Evolutionary conservation across 495 filamentous ascomycete species (phyloP).

Genomic region (Parmelia sp.): DNA sequence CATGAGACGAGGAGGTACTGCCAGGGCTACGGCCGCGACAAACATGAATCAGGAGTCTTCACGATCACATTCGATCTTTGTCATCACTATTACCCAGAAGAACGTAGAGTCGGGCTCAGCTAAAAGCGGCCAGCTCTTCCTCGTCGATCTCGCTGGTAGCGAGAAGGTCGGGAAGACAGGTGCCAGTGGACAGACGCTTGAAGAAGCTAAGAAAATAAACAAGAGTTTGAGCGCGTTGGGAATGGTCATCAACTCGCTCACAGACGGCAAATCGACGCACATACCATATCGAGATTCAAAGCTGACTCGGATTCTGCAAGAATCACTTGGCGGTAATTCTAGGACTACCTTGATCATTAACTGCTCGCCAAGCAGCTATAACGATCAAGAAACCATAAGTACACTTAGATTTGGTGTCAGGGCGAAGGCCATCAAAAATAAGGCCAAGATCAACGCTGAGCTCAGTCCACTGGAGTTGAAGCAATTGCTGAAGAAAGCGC

Average conservation of each 20-base stretch:
- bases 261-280: slow-evolving; percentile 96
- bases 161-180: slow-evolving; percentile 99
- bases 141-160: slow-evolving; percentile 95
- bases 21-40: slow-evolving; percentile 91
- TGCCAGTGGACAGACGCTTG: slow-evolving; percentile 92
- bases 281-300: slow-evolving; percentile 98
- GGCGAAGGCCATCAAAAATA: slow-evolving; percentile 99
- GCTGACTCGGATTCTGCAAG: slow-evolving; percentile 92
- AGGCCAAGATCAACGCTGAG: slow-evolving; percentile 98
- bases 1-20: slow-evolving; percentile 84
- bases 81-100: slow-evolving; percentile 95
- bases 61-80: slow-evolving; percentile 96
- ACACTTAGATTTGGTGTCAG: slow-evolving; percentile 93
- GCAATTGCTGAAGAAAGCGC: slow-evolving; percentile 80
- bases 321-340: slow-evolving; percentile 93
- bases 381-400: slow-evolving; percentile 89
- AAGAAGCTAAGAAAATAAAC: slow-evolving; percentile 99
- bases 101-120: slow-evolving; percentile 94
- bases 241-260: slow-evolving; percentile 98
- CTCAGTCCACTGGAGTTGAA: slow-evolving; percentile 93
- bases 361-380: slow-evolving; percentile 96
- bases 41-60: slow-evolving; percentile 99
- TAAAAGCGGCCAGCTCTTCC: slow-evolving; percentile 92
- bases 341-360: slow-evolving; percentile 97
- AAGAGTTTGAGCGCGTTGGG: slow-evolving; percentile 96